A percentile compares a stretch with the other conserved stretches of the same genome.
phyloP scores from a whole-genome alignment of 352 stramenopile species.

The Phytophthora pisi region DNA sequence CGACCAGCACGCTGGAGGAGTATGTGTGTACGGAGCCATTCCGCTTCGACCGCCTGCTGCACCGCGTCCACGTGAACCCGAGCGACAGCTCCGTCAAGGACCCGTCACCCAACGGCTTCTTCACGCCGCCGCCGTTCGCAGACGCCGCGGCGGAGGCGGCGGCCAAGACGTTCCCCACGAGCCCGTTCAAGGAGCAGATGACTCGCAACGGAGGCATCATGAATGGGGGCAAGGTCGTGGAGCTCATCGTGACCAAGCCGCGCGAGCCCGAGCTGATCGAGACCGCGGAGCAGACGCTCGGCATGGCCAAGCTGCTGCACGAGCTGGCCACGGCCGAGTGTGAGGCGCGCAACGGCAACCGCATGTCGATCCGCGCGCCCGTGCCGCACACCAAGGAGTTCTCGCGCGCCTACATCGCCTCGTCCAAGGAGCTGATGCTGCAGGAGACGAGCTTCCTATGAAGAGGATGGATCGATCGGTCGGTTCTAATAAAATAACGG shows the following conservation, averaged over 20 bases:
- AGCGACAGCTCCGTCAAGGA: conserved; percentile 33
- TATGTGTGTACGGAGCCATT: conserved; percentile 58
- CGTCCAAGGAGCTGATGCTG: conserved; percentile 71
- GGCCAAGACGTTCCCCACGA: conserved; percentile 28
- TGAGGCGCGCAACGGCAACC: conserved; percentile 65
- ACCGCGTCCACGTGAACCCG: conserved; percentile 48
- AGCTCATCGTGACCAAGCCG: conserved; percentile 42
- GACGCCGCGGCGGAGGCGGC: conserved; percentile 21
- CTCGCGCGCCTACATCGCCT: conserved; percentile 68
- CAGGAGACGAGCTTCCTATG: conserved; percentile 58
- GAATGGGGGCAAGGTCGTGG: conserved; percentile 46
- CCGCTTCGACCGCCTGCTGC: conserved; percentile 53
- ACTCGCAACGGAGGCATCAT: conserved; percentile 54
- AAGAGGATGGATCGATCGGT: conserved; percentile 2
- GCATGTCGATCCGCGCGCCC: conserved; percentile 60
- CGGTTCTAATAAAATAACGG: not conserved
- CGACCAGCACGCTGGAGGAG: conserved; percentile 56
- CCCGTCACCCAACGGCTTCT: conserved; percentile 28
- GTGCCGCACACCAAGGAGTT: conserved; percentile 63
- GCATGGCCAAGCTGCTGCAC: conserved; percentile 80
- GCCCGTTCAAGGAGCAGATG: conserved; percentile 63
- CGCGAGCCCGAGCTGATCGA: conserved; percentile 54
- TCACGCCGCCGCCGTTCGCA: conserved; percentile 22
- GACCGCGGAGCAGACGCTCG: conserved; percentile 70
- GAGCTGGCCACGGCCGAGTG: conserved; percentile 71